These are phyloP conservation scores for Suillus ampliporus DNA, from an alignment of 768 basidiomycete genomes.

Conservation along the genomic window DNA sequence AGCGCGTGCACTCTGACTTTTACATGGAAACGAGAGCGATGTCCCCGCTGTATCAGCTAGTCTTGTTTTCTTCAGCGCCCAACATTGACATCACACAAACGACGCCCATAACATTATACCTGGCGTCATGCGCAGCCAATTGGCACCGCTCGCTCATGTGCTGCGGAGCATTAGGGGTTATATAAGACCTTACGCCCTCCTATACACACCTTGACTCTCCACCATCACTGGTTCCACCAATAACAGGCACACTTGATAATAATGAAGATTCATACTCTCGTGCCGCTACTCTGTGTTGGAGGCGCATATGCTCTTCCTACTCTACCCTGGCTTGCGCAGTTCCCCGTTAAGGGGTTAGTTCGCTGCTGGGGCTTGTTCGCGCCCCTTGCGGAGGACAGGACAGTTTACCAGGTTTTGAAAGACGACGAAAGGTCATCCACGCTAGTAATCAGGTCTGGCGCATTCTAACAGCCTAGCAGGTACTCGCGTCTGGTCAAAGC, in stretches of 20 bases:
- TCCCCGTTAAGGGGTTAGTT: conserved; percentile 20
- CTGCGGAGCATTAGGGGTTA: conserved; percentile 17
- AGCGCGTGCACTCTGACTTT: background rate
- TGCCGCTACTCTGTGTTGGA: conserved; percentile 20
- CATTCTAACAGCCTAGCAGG: conserved; percentile 23
- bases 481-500: conserved; percentile 48
- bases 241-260: background rate
- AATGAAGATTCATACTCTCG: conserved; percentile 23
- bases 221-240: background rate
- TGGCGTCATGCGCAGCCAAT: conserved; percentile 4
- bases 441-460: background rate
- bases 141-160: background rate
- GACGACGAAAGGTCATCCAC: conserved; percentile 17
- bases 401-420: conserved; percentile 35
- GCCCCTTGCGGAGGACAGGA: conserved; percentile 21
- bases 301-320: conserved; percentile 24
- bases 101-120: background rate
- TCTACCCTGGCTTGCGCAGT: conserved; percentile 31
- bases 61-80: background rate
- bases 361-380: conserved; percentile 10
- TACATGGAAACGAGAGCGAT: background rate
- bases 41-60: background rate
- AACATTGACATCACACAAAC: background rate
- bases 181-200: conserved; percentile 7
- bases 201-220: background rate